A percentile compares a stretch with the other conserved stretches of the same genome.
Evolutionary conservation across 106 monocot species (phyloP).

Genomic region (Posidonia australis): DNA sequence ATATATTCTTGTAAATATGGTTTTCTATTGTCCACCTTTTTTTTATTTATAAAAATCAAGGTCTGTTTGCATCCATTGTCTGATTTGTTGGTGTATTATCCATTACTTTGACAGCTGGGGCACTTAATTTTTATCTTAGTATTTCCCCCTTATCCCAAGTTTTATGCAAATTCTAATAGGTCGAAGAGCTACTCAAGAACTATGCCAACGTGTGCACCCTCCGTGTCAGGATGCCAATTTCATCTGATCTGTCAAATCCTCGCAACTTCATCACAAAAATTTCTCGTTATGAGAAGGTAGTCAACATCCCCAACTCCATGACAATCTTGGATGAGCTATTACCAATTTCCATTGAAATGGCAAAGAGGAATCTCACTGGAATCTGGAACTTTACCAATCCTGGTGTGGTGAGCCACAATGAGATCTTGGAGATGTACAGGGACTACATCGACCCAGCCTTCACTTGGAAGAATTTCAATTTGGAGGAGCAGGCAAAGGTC

Average conservation of each 20-base stretch:
- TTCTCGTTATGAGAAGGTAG: conserved; percentile 16
- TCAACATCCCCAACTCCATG: conserved; percentile 19
- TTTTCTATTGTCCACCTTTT: not conserved
- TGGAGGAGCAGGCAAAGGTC: conserved; percentile 13
- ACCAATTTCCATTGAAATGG: conserved; percentile 17
- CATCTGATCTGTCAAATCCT: conserved; percentile 10
- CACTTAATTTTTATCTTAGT: too few species aligned
- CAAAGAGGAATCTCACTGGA: conserved; percentile 11
- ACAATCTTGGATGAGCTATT: conserved; percentile 13
- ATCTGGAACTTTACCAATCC: conserved; percentile 19
- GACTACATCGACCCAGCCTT: conserved; percentile 7
- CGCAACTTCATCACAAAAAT: conserved; percentile 20
- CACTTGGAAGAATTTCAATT: conserved; percentile 14
- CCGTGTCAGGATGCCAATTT: conserved; percentile 16
- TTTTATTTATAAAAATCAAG: too few species aligned
- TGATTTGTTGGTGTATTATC: too few species aligned
- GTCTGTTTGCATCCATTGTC: too few species aligned
- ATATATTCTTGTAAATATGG: too few species aligned
- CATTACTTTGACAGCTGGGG: too few species aligned
- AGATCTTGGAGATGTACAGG: conserved; percentile 17
- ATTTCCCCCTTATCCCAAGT: too few species aligned
- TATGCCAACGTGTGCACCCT: conserved; percentile 16
- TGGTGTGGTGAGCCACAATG: conserved; percentile 17
- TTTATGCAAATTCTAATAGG: not conserved
- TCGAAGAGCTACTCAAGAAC: conserved; percentile 16